Conservation (phyloP, 495 filamentous ascomycete species). For the Symbiotaphrina buchneri region DNA sequence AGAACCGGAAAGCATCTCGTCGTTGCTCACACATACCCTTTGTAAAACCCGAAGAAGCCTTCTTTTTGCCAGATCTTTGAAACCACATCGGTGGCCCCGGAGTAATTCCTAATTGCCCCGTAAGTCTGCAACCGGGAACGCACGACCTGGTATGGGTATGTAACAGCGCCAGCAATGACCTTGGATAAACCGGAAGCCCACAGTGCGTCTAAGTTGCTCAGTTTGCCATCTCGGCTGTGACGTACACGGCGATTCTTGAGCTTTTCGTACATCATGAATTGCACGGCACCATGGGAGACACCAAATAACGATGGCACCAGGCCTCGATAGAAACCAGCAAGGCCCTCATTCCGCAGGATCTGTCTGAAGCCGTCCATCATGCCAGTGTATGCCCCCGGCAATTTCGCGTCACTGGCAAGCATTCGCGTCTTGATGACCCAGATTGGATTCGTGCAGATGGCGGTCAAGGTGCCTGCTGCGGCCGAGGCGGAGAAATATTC, state of each 20-base stretch:
- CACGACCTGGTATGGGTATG: constrained; percentile 88
- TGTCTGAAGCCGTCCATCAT: constrained; percentile 42
- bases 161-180: constrained; percentile 62
- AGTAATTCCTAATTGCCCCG: constrained; percentile 47
- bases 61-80: constrained; percentile 53
- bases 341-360: constrained; percentile 45
- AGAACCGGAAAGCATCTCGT: background rate
- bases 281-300: constrained; percentile 85
- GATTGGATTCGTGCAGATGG: constrained; percentile 77
- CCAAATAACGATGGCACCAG: constrained; percentile 66
- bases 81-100: constrained; percentile 46
- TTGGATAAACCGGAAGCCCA: constrained; percentile 64
- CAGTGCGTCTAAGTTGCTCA: constrained; percentile 58
- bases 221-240: constrained; percentile 9
- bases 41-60: constrained; percentile 73
- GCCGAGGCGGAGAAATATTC: constrained; percentile 76
- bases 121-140: constrained; percentile 75
- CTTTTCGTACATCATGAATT: constrained; percentile 89
- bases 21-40: constrained; percentile 24
- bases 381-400: constrained; percentile 62
- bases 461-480: constrained; percentile 38
- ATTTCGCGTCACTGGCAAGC: constrained; percentile 53
- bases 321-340: constrained; percentile 63
- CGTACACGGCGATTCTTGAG: constrained; percentile 37
- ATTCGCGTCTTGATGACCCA: constrained; percentile 99